These are phyloP conservation scores for Penicillium sp. DNA, from an alignment of 2,329 filamentous ascomycete genomes.

Conservation along the genomic window DNA sequence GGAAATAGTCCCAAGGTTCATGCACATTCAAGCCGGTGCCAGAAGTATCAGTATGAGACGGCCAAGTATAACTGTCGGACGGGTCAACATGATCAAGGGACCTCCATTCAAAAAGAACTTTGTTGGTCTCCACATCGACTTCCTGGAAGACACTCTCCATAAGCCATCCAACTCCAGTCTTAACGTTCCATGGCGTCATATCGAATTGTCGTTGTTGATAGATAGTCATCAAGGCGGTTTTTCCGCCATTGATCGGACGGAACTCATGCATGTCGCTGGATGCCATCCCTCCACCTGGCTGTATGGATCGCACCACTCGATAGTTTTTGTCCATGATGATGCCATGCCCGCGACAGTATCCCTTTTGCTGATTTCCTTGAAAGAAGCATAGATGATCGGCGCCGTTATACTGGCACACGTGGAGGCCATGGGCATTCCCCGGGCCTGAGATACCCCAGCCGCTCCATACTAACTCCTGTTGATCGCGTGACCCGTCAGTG, in stretches of 20 bases:
- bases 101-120: conserved; percentile 53
- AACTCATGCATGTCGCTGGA: conserved; percentile 58
- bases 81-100: conserved; percentile 53
- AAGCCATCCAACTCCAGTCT: conserved; percentile 52
- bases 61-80: conserved; percentile 49
- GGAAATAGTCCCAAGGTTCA: conserved; percentile 49
- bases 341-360: conserved; percentile 54
- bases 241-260: conserved; percentile 48
- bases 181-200: conserved; percentile 46
- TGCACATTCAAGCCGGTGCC: conserved; percentile 50
- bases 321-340: conserved; percentile 55
- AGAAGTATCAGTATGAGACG: conserved; percentile 46
- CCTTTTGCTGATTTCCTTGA: conserved; percentile 53
- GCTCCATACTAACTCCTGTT: conserved; percentile 52
- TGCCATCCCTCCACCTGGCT: conserved; percentile 41
- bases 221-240: conserved; percentile 42
- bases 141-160: conserved; percentile 57
- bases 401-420: conserved; percentile 52
- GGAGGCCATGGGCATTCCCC: conserved; percentile 50
- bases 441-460: conserved; percentile 53
- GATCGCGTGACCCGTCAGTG: conserved; percentile 12
- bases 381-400: conserved; percentile 55
- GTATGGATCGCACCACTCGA: conserved; percentile 50
- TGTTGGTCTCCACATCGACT: conserved; percentile 52
- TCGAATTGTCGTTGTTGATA: conserved; percentile 50